Evolutionary conservation across 1,139 yeast species (phyloP), one percentile per base, ranked within the genome.

Genomic region (Pichia kudriavzevii): DNA sequence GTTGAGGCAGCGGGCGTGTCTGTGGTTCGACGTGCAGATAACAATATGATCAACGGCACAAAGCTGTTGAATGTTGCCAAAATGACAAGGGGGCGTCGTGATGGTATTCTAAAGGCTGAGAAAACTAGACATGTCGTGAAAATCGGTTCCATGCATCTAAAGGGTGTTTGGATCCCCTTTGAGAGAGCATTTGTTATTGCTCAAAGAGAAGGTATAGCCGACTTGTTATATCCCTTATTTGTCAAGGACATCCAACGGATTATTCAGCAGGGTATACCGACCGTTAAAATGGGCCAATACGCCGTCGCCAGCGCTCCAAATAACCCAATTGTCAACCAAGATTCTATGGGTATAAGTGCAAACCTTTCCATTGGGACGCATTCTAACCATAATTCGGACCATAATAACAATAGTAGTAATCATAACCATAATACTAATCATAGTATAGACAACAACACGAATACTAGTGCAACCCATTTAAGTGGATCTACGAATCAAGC

Each of bases 121-220:
- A 83, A 85, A 56, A 75, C 77, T 26, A 69, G 97, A 32, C 93
- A 85, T 56, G 97, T 91, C 32, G 95, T 88, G 39, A 88, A 88
- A 60, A 84, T 88, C 47, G 98, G 98, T 9, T 83, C 95, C 14
- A 88, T 88, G 96, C 95, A 88, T 58, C 67, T 88, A 52, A 88
- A 88, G 61, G 98, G 98, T 35, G 97, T 88, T 31, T 88, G 97
- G 97, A 87, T 88, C 46, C 96, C 97, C 1, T 87, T 87, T 58
- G 96, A 88, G 48, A 69, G 96, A 36, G 97, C 96, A 1, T 65
- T 83, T 34, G 82, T 84, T 19, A 81, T 88, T 76, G 95, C 96
- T 22, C 87, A 83, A 60, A 69, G 83, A 48, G 96, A 88, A 60
- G 80, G 84, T 31, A 85, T 88, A 42, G 85, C 81, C 27, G 95